phyloP scores from a whole-genome alignment of 371 early-diverging fungal genomes.

The Nematocida sp. region DNA sequence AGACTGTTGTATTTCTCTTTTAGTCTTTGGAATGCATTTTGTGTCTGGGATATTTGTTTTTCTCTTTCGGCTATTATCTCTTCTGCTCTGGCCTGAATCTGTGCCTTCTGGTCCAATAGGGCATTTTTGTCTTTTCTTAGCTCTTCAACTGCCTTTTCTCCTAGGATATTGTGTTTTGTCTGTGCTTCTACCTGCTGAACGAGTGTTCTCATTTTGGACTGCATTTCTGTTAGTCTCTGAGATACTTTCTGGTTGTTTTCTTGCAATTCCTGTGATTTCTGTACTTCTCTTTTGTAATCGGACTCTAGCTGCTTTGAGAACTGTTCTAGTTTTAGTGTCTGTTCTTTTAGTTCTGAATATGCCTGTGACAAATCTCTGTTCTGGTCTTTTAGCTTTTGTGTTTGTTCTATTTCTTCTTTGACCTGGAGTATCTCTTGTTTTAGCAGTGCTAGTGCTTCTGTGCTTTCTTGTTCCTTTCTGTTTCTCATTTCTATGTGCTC shows the following conservation, averaged over 20 bases:
- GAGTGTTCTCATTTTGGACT: neutral
- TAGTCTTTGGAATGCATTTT: neutral
- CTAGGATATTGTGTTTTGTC: neutral
- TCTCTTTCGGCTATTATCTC: constrained; percentile 25
- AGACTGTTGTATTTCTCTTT: neutral
- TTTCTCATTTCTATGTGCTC: constrained; percentile 26
- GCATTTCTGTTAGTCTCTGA: neutral
- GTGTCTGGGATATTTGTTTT: neutral
- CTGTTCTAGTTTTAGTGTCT: constrained; percentile 16
- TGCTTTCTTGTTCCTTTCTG: constrained; percentile 3
- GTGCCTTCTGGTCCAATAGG: neutral
- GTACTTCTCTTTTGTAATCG: constrained; percentile 22
- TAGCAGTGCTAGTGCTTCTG: constrained; percentile 7
- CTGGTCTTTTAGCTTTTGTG: neutral
- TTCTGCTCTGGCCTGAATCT: constrained; percentile 23
- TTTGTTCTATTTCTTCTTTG: constrained; percentile 14
- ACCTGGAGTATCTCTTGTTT: constrained; percentile 19
- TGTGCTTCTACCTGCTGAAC: neutral
- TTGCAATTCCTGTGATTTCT: neutral
- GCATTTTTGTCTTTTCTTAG: constrained; percentile 12
- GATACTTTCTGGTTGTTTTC: neutral
- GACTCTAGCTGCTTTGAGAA: constrained; percentile 20
- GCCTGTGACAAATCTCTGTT: neutral
- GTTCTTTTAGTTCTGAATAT: constrained; percentile 5
- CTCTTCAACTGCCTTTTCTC: constrained; percentile 26